Conservation (phyloP, 1,139 yeast genomes). For the Yamadazyma songkhlaensis region DNA sequence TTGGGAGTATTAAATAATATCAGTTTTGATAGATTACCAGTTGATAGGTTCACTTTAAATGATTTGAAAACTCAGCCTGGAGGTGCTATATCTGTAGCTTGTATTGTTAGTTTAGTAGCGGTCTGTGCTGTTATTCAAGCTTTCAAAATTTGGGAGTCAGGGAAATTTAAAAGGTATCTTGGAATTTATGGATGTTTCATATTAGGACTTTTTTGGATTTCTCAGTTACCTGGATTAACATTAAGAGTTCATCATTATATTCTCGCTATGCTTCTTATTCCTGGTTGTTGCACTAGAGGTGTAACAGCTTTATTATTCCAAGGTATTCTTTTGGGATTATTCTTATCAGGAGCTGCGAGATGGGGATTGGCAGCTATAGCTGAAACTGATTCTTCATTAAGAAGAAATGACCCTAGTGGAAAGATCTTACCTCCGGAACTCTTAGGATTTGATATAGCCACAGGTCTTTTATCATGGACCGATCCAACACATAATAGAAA, state of each 20-base stretch:
- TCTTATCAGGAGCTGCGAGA: constrained; percentile 80
- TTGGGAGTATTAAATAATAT: constrained; percentile 80
- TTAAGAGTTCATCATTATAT: constrained; percentile 89
- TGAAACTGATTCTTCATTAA: constrained; percentile 67
- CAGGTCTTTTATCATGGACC: constrained; percentile 38
- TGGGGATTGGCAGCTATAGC: constrained; percentile 94
- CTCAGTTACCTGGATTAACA: constrained; percentile 64
- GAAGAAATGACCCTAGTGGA: constrained; percentile 76
- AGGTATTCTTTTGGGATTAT: constrained; percentile 78
- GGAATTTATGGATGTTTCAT: constrained; percentile 49
- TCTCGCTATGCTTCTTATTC: constrained; percentile 70
- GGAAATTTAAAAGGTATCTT: constrained; percentile 61
- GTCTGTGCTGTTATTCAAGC: constrained; percentile 72
- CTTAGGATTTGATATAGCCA: constrained; percentile 26
- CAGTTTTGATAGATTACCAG: constrained; percentile 84
- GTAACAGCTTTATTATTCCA: constrained; percentile 69
- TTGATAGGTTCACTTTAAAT: constrained; percentile 71
- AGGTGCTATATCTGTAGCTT: constrained; percentile 61
- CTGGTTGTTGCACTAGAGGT: constrained; percentile 85
- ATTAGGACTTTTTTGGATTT: constrained; percentile 43
- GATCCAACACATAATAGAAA: constrained; percentile 7
- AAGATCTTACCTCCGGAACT: constrained; percentile 58
- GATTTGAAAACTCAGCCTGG: constrained; percentile 79
- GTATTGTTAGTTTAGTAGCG: constrained; percentile 44
- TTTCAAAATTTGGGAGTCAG: constrained; percentile 74